Evolutionary conservation across 2,329 filamentous ascomycete species (phyloP).

Genomic region (Cordyceps javanica): DNA sequence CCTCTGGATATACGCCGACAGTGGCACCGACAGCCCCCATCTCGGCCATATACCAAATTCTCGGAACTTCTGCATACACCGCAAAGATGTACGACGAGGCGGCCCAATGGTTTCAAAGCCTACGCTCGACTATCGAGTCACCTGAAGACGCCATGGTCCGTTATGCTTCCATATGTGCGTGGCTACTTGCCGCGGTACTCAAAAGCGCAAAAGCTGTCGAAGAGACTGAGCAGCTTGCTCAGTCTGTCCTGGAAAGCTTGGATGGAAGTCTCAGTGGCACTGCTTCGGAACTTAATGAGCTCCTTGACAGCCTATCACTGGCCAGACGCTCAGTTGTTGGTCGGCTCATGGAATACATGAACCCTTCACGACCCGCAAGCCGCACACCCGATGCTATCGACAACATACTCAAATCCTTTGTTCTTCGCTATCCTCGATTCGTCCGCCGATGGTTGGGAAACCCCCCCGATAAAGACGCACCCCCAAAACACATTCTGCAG

Average conservation of each 20-base stretch:
- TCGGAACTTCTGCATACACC: slow-evolving; percentile 44
- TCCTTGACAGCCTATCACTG: slow-evolving; percentile 50
- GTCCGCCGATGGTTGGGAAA: slow-evolving; percentile 57
- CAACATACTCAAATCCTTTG: slow-evolving; percentile 46
- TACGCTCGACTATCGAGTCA: slow-evolving; percentile 33
- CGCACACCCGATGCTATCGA: slow-evolving; percentile 19
- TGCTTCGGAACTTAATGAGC: slow-evolving; percentile 52
- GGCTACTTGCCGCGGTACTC: slow-evolving; percentile 48
- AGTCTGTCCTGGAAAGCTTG: slow-evolving; percentile 46
- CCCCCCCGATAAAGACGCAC: slow-evolving; percentile 42
- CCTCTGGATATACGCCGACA: slow-evolving; percentile 27
- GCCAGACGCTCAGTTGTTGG: slow-evolving; percentile 49
- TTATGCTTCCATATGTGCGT: slow-evolving; percentile 47
- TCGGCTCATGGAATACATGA: slow-evolving; percentile 32
- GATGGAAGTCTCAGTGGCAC: slow-evolving; percentile 55
- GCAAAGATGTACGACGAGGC: slow-evolving; percentile 44
- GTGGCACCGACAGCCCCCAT: slow-evolving; percentile 37
- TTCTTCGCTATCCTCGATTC: slow-evolving; percentile 55
- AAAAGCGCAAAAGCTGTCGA: slow-evolving; percentile 34
- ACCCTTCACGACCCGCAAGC: slow-evolving; percentile 15
- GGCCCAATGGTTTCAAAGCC: slow-evolving; percentile 46
- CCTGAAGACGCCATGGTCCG: slow-evolving; percentile 41
- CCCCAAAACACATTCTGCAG: slow-evolving; percentile 52
- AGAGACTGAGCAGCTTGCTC: slow-evolving; percentile 36
- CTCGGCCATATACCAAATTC: slow-evolving; percentile 43